phyloP scores from a whole-genome alignment of 768 basidiomycete genomes.

The Lyophyllum shimeji region DNA sequence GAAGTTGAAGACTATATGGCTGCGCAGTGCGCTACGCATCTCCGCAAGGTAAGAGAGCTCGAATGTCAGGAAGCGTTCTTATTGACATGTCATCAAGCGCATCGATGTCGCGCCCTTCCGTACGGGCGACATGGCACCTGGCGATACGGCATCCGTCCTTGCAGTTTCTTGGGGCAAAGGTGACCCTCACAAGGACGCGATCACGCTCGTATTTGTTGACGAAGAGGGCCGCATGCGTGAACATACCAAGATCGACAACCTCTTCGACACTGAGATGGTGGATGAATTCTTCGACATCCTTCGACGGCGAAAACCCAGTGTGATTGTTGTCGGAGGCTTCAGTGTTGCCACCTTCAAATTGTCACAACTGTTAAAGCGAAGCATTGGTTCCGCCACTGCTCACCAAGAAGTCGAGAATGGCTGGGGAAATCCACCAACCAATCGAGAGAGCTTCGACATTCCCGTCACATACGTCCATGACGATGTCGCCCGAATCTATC shows the following conservation, averaged over 20 bases:
- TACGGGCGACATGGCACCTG: conserved; percentile 60
- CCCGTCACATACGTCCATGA: conserved; percentile 86
- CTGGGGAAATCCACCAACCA: conserved; percentile 23
- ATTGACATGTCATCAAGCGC: conserved; percentile 48
- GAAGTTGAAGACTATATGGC: conserved; percentile 88
- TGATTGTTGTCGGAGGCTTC: conserved; percentile 89
- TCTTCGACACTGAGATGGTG: conserved; percentile 64
- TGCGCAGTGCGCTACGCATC: conserved; percentile 57
- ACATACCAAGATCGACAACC: conserved; percentile 84
- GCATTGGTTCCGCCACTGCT: conserved; percentile 30
- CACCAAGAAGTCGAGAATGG: conserved; percentile 26
- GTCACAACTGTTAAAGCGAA: conserved; percentile 60
- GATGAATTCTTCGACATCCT: conserved; percentile 84
- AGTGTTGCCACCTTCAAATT: conserved; percentile 78
- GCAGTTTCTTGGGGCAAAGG: conserved; percentile 95
- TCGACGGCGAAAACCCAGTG: conserved; percentile 79
- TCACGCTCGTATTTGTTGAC: conserved; percentile 83
- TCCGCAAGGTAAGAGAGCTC: conserved; percentile 59
- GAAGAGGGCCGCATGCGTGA: conserved; percentile 90
- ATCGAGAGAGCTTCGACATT: conserved; percentile 52
- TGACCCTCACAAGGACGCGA: conserved; percentile 88
- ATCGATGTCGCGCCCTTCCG: conserved; percentile 79
- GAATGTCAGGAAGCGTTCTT: conserved; percentile 10
- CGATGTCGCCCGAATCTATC: conserved; percentile 92
- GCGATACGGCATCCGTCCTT: conserved; percentile 76